Evolutionary conservation across 495 filamentous ascomycete species (phyloP).

Genomic region (Melanomma pulvis-pyrius): DNA sequence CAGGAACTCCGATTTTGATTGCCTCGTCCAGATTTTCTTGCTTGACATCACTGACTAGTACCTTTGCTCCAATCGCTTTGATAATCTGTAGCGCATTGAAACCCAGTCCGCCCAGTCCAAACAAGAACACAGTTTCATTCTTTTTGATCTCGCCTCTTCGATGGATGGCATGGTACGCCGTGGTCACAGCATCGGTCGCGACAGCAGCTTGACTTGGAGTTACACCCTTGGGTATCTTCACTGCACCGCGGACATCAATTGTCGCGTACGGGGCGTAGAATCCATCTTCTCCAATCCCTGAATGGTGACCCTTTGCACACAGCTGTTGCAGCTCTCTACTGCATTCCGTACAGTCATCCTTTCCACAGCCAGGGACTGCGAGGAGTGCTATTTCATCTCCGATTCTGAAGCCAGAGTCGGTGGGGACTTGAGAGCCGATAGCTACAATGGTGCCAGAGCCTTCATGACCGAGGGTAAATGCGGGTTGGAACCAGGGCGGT

Average conservation of each 20-base stretch:
- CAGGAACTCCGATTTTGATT: not conserved
- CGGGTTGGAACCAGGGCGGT: not conserved
- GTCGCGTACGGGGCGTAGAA: conserved; percentile 9
- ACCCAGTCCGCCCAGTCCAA: conserved; percentile 5
- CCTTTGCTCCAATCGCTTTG: conserved; percentile 7
- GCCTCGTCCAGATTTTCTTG: conserved; percentile 12
- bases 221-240: conserved; percentile 3
- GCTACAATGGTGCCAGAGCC: conserved; percentile 8
- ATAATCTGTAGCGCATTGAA: conserved; percentile 22
- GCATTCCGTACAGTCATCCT: not conserved
- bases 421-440: not conserved
- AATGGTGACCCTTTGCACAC: not conserved
- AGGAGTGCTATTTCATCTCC: conserved; percentile 1
- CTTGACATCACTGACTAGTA: conserved; percentile 9
- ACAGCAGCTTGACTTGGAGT: conserved; percentile 7
- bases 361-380: not conserved
- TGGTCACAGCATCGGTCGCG: conserved; percentile 3
- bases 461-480: conserved; percentile 9
- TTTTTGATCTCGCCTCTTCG: conserved; percentile 1
- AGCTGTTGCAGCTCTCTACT: conserved; percentile 2
- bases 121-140: conserved; percentile 5
- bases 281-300: conserved; percentile 3
- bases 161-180: conserved; percentile 8
- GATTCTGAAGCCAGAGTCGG: not conserved
- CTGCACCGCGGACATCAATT: conserved; percentile 8